Percentiles rank a stretch among this genome's conserved stretches.
Conservation (phyloP, 495 filamentous ascomycete genomes). For the Evansstolkia leycettana region DNA sequence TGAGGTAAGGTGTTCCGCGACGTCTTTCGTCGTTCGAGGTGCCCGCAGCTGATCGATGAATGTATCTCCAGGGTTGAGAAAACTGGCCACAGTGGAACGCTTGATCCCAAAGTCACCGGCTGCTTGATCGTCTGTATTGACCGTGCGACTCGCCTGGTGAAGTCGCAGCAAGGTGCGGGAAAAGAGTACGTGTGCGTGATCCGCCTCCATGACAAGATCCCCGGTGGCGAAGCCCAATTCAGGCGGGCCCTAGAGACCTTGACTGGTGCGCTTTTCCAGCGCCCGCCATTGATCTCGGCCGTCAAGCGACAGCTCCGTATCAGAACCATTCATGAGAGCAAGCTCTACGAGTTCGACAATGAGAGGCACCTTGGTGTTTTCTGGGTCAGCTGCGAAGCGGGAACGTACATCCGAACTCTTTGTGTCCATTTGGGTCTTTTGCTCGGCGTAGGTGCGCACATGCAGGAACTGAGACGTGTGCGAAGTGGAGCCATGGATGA, state of each 20-base stretch:
- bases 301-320: conserved; percentile 98
- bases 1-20: conserved; percentile 57
- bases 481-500: conserved; percentile 92
- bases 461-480: conserved; percentile 95
- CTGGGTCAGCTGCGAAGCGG: conserved; percentile 98
- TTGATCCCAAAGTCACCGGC: conserved; percentile 89
- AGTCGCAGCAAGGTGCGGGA: conserved; percentile 95
- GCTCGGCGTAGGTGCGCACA: conserved; percentile 90
- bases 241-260: conserved; percentile 83
- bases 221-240: conserved; percentile 82
- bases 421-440: conserved; percentile 92
- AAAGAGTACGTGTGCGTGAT: conserved; percentile 85
- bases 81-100: conserved; percentile 93
- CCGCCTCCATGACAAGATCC: conserved; percentile 81
- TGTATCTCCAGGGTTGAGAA: conserved; percentile 62
- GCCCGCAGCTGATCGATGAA: conserved; percentile 10
- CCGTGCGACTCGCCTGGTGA: conserved; percentile 90
- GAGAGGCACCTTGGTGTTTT: conserved; percentile 96
- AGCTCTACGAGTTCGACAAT: conserved; percentile 93
- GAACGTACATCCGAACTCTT: conserved; percentile 95
- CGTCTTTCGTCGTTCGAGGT: not conserved
- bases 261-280: conserved; percentile 93
- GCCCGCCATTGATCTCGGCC: conserved; percentile 90
- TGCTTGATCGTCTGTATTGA: conserved; percentile 94
- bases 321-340: conserved; percentile 90